Percentiles rank a stretch among this genome's conserved stretches.
Evolutionary conservation across 768 basidiomycete genomes (phyloP).

Genomic region (Mycena latifolia): DNA sequence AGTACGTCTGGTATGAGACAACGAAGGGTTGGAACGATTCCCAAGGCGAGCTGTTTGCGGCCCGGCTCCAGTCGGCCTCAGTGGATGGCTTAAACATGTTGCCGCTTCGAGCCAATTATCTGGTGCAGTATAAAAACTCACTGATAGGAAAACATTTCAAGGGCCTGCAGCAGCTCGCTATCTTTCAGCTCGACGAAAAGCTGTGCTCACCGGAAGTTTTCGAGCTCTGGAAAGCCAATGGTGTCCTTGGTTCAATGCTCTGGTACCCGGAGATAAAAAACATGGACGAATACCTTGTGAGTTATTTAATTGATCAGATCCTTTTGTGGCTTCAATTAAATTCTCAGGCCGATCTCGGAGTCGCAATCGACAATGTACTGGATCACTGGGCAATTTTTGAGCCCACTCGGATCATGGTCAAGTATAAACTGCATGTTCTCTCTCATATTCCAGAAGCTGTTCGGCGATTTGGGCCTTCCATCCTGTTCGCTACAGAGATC

Average conservation of each 20-base stretch:
- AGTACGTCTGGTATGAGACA: slow-evolving; percentile 13
- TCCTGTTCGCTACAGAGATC: slow-evolving; percentile 1
- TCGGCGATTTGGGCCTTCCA: slow-evolving; percentile 3
- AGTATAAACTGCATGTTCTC: slow-evolving; percentile 11
- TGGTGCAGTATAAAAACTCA: slow-evolving; percentile 48
- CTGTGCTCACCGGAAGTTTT: slow-evolving; percentile 35
- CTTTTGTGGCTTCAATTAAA: too few relatives aligned
- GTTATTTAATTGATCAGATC: neutral
- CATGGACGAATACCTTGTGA: neutral
- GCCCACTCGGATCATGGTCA: slow-evolving; percentile 37
- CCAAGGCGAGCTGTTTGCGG: neutral
- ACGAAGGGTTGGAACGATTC: neutral
- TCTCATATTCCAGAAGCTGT: neutral
- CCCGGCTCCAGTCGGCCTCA: slow-evolving; percentile 39
- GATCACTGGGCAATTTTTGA: slow-evolving; percentile 33
- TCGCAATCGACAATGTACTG: slow-evolving; percentile 36
- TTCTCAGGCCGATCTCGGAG: slow-evolving; percentile 28
- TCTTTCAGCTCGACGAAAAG: slow-evolving; percentile 42
- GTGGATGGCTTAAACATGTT: slow-evolving; percentile 43
- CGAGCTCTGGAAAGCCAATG: slow-evolving; percentile 37
- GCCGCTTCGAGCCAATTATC: slow-evolving; percentile 42
- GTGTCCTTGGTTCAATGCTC: slow-evolving; percentile 42
- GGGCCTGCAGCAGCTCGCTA: slow-evolving; percentile 42
- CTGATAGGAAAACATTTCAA: slow-evolving; percentile 54
- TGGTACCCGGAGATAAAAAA: slow-evolving; percentile 42